phyloP scores from a whole-genome alignment of 768 basidiomycete species.

The Lentinula lateritia region DNA sequence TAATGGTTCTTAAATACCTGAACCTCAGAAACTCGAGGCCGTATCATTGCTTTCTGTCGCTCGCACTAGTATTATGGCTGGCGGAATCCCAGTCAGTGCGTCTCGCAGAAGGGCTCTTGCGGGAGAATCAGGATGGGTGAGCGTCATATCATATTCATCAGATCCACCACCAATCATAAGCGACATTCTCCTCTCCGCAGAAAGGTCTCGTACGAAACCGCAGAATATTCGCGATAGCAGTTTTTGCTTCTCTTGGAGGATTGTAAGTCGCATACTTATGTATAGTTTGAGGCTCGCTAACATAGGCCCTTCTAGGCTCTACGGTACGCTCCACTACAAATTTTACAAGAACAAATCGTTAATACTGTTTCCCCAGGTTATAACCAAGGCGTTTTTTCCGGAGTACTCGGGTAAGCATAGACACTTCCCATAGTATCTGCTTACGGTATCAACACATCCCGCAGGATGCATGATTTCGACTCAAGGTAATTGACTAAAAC shows the following conservation, averaged over 20 bases:
- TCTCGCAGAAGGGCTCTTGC: slow-evolving; percentile 48
- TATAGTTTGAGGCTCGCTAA: slow-evolving; percentile 4
- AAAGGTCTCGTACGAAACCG: slow-evolving; percentile 63
- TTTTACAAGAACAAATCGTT: not conserved
- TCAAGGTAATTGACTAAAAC: slow-evolving; percentile 14
- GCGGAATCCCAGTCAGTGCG: slow-evolving; percentile 35
- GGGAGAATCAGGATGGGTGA: slow-evolving; percentile 65
- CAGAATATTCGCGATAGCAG: slow-evolving; percentile 58
- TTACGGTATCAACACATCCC: not conserved
- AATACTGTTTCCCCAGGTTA: slow-evolving; percentile 36
- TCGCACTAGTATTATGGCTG: slow-evolving; percentile 32
- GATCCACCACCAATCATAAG: no score
- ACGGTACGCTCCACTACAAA: slow-evolving; percentile 36
- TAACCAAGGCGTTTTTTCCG: slow-evolving; percentile 76
- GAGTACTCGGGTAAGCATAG: slow-evolving; percentile 52
- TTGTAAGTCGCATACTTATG: slow-evolving; percentile 38
- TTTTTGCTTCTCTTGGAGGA: slow-evolving; percentile 78
- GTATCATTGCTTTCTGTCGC: not conserved
- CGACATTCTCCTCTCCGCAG: slow-evolving; percentile 21
- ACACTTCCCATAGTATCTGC: not conserved
- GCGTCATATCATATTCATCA: slow-evolving; percentile 6
- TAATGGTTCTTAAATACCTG: not conserved
- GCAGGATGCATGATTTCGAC: slow-evolving; percentile 47
- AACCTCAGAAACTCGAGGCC: not conserved
- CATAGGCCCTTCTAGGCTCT: slow-evolving; percentile 35